Percentiles rank a stretch among this genome's conserved stretches.
These are phyloP conservation scores for Quercus robur DNA, from an alignment of 306 rosid species.

Conservation along the genomic window DNA sequence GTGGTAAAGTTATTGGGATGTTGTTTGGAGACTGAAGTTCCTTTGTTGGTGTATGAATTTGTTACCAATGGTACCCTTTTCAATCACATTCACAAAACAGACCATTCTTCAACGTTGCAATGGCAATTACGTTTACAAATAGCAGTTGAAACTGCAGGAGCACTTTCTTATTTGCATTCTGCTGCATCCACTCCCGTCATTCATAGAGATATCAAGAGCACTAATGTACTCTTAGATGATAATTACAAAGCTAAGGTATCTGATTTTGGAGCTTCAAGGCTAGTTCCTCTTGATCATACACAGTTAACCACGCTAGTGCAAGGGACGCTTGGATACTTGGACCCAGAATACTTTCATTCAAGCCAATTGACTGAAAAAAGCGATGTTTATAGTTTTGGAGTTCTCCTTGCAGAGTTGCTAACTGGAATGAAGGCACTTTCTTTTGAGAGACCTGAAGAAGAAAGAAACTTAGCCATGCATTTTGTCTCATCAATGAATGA, in stretches of 20 bases:
- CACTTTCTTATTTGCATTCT: constrained; percentile 41
- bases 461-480: constrained; percentile 17
- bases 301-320: constrained; percentile 39
- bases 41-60: constrained; percentile 45
- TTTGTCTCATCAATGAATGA: constrained; percentile 30
- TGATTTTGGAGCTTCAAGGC: constrained; percentile 46
- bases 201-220: constrained; percentile 47
- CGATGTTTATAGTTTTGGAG: constrained; percentile 73
- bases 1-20: constrained; percentile 48
- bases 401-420: constrained; percentile 34
- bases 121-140: constrained; percentile 39
- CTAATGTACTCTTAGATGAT: constrained; percentile 38
- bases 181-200: constrained; percentile 36
- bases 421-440: constrained; percentile 30
- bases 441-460: constrained; percentile 15
- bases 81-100: constrained; percentile 14
- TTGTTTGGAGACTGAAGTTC: constrained; percentile 43
- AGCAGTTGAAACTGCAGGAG: constrained; percentile 33
- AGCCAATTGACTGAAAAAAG: constrained; percentile 60
- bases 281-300: constrained; percentile 37
- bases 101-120: neutral
- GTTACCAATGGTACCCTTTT: constrained; percentile 33
- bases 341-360: constrained; percentile 37
- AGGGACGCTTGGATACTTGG: constrained; percentile 48
- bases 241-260: constrained; percentile 35